These are phyloP conservation scores for Xenosphaeropsis pyriputrescens DNA, from an alignment of 2,329 filamentous ascomycete genomes.

Conservation along the genomic window DNA sequence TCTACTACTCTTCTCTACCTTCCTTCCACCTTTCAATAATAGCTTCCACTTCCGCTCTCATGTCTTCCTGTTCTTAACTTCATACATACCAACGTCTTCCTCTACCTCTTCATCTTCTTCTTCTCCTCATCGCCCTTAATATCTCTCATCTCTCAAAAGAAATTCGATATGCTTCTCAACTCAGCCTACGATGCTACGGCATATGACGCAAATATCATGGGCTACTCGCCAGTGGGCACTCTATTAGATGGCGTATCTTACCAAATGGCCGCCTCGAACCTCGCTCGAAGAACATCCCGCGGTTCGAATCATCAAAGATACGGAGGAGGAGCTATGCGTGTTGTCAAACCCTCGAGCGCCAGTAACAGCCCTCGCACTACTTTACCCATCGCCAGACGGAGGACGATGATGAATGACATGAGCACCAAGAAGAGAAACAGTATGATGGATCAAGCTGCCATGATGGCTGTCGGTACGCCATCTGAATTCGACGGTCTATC, in stretches of 20 bases:
- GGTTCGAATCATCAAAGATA: constrained; percentile 33
- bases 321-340: constrained; percentile 35
- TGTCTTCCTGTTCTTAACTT: background rate
- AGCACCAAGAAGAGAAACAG: constrained; percentile 12
- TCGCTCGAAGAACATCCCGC: constrained; percentile 30
- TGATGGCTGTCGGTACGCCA: constrained; percentile 32
- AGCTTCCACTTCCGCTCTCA: background rate
- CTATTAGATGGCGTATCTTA: constrained; percentile 35
- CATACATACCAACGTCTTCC: background rate
- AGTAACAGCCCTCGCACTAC: constrained; percentile 52
- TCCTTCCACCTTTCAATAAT: background rate
- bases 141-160: background rate
- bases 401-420: constrained; percentile 37
- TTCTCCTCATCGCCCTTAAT: background rate
- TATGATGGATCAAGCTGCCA: constrained; percentile 23
- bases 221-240: constrained; percentile 24
- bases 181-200: constrained; percentile 4
- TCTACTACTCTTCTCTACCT: background rate
- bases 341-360: constrained; percentile 51
- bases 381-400: constrained; percentile 33
- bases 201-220: constrained; percentile 10
- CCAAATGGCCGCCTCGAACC: constrained; percentile 32
- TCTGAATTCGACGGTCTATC: constrained; percentile 19
- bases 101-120: background rate
- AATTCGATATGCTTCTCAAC: constrained; percentile 7